Base-by-base conservation (phyloP, 495 filamentous ascomycete genomes). In the Cercophora newfieldiana region DNA sequence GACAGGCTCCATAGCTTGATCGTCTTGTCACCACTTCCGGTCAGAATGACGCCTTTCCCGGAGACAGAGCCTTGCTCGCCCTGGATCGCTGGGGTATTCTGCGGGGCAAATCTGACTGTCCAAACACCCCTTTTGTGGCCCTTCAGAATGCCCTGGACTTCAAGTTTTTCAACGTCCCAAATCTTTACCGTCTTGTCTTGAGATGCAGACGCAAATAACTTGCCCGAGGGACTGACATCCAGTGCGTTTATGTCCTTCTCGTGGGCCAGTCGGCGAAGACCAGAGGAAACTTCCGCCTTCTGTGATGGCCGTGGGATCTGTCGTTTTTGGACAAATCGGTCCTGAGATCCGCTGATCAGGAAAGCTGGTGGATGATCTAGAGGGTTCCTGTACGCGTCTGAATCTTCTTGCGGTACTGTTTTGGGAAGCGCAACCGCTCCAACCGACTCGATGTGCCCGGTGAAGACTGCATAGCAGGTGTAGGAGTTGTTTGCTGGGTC, bases 161-260 rank as follows among this genome's bases (percentile, higher is more conserved):
- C 91, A n/a, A 96, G 92, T 65, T 91, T 90, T 69, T 94, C 90
- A 10, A 88, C 81, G 18, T 91, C 91, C 91, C 93, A 98, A 57
- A 99, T 97, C 80, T 98, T 98, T 66, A 97, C 92, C 0, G 92
- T 96, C 60, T 91, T 89, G 76, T 99, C 95, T 76, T 98, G 95
- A 12, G 94, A 97, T 37, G 95, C 95, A 0, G 94, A 97, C 14
- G 96, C 95, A 75, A 98, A 97, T 0, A 96, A 76, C 18, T 83
- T 81, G 16, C 85, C 85, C 16, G 82, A 81, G 25, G 88, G 84
- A 68, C 89, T 90, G 33, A 94, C 82, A 63, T 95, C 92, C 19
- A 99, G 81, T 4, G 95, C 92, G 69, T 99, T 99, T 80, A 99
- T 99, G 68, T 99, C 95, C 70, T 98, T 99, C 64, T 99, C 95